Evolutionary conservation across 345 rosid genomes (phyloP), one percentile per base, ranked within the genome.

Genomic region (Gossypium bickii): DNA sequence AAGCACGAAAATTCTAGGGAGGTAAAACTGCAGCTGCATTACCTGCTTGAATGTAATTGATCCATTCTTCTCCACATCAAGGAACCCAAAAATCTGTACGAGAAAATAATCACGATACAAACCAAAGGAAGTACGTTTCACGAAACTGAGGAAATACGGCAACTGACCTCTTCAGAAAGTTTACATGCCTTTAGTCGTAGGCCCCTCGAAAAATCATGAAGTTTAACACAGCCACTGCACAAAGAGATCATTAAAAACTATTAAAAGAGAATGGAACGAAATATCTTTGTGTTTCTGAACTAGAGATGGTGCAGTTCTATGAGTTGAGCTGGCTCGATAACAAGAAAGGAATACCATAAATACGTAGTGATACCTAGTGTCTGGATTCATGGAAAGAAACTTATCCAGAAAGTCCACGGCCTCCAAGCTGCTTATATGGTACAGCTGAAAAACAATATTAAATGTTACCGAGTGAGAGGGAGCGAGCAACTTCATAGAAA

Each of bases 11-110:
- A 45, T 57, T 22, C 1, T 6, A 1, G 1, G 53, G 34, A 12
- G 34, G 51, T 12, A 25, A 38, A 20, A 5, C 25, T 44, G 38
- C 55, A 41, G 69, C 25, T 62, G 62, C 62, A 11, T 27, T 83
- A 95, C 99, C 97, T 91, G 96, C 83, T 87, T 93, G 82, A 91
- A 95, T 77, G 94, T 88, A 82, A 91, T 90, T 65, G 90, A 84
- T 65, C 93, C 97, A 2, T 53, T 76, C 79, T 87, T 90, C 80
- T 93, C 98, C 51, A 87, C 87, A 77, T 95, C 99, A 68, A 95
- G 56, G 86, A 95, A 91, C 55, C 84, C 85, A 68, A 95, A 95
- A 69, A 95, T 85, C 98, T 95, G 86, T 77, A 86, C 18, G 65
- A 52, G 27, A 41, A 57, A 51, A 53, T 1, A 74, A 62, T 11